Evolutionary conservation across 345 rosid genomes (phyloP).

Genomic region (Salix caprea): DNA sequence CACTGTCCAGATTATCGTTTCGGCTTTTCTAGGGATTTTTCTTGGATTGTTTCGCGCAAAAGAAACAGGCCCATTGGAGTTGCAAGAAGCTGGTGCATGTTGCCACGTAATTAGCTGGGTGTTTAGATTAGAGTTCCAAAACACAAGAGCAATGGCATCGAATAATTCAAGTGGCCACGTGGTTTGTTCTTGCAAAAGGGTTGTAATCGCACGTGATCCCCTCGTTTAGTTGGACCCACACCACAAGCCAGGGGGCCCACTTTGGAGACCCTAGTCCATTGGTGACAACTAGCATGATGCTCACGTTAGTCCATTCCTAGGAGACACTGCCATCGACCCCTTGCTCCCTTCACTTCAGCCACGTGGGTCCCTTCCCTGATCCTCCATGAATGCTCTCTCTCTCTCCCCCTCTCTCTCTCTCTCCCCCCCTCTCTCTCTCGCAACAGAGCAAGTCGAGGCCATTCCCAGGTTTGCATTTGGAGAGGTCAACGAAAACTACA

Average conservation of each 20-base stretch:
- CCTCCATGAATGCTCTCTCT: conserved; percentile 20
- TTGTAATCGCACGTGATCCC: conserved; percentile 50
- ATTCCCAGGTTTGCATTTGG: neutral
- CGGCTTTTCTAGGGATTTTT: neutral
- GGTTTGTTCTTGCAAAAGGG: conserved; percentile 47
- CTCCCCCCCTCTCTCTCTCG: conserved; percentile 13
- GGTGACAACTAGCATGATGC: conserved; percentile 49
- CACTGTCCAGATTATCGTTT: neutral
- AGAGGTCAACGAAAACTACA: conserved; percentile 33
- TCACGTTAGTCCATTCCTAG: conserved; percentile 54
- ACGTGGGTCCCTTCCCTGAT: conserved; percentile 29
- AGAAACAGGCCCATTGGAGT: neutral
- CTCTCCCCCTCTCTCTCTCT: conserved; percentile 14
- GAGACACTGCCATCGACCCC: conserved; percentile 40
- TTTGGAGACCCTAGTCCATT: conserved; percentile 8
- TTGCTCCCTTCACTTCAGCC: conserved; percentile 31
- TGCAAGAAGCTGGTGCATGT: no score
- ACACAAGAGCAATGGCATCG: neutral
- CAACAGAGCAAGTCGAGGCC: conserved; percentile 2
- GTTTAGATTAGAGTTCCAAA: neutral
- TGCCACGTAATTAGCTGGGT: no score
- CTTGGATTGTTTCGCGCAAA: neutral
- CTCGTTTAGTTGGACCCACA: conserved; percentile 39
- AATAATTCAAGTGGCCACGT: conserved; percentile 41
- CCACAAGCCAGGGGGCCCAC: conserved; percentile 24